Evolutionary conservation across 208 protist species (phyloP), one percentile per base, ranked within the genome.

Genomic region (Leishmania tarentolae): DNA sequence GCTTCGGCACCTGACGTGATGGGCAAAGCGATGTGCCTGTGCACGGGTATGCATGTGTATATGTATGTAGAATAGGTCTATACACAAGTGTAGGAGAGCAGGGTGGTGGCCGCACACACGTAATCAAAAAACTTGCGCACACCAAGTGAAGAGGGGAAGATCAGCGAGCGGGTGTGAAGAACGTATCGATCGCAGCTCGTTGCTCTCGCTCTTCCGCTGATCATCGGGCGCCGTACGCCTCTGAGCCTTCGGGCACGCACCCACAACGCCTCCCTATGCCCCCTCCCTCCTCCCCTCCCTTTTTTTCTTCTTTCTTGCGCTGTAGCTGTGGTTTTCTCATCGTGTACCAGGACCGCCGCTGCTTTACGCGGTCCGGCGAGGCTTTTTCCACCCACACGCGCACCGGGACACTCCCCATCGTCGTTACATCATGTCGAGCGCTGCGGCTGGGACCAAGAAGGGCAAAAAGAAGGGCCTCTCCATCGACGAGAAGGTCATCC

Each of bases 401-500:
- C 50, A 73, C 47, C 65, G 70, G 83, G 21, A 50, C 24, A 61
- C 56, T 9, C 56, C 9, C 28, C 56, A 61, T 24, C 56, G 28
- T 9, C 13, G 50, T 24, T 24, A 7, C 56, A 76, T 13, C n/a
- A 61, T 61, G 50, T 42, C 72, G 31, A 76, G 31, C 11, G 80
- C 81, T 40, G 76, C 87, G 66, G 88, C 78, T 46, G 63, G 82
- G 11, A 44, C 63, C 3, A 76, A 72, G 19, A 92, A 93, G 71
- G 53, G 52, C 37, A 59, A 40, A 19, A 95, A 92, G 73, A 94
- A 93, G 66, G 94, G 94, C 24, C 86, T 97, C n/a, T 95, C 92
- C 31, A 89, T 97, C 31, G 94, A 97, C 77, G 92, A 97, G 68
- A 97, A 97, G 84, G 68, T 90, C 24, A 59, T 78, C 21, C 80